phyloP scores from a whole-genome alignment of 495 filamentous ascomycete species.

The Neurospora sp. region DNA sequence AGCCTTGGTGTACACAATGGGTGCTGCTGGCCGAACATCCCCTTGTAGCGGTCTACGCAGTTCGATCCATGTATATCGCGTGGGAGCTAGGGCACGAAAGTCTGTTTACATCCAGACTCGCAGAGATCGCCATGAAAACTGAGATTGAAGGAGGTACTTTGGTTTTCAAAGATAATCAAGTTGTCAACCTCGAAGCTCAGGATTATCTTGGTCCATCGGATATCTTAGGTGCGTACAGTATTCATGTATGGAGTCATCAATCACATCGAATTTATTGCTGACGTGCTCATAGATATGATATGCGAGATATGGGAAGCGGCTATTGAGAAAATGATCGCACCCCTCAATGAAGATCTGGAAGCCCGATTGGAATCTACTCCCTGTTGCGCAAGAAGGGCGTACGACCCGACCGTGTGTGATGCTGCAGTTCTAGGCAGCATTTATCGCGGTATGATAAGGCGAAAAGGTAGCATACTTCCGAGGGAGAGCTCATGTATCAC shows the following conservation, averaged over 20 bases:
- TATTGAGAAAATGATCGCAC: not conserved
- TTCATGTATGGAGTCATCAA: not conserved
- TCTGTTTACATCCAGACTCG: not conserved
- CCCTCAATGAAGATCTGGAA: not conserved
- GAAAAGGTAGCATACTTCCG: not conserved
- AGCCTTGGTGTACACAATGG: not conserved
- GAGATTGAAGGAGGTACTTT: not conserved
- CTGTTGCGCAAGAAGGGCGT: not conserved
- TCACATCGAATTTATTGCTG: not conserved
- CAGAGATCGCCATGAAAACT: not conserved
- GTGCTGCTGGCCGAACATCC: not conserved
- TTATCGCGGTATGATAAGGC: not conserved
- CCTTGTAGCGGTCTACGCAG: rapidly evolving
- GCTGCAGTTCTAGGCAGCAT: not conserved
- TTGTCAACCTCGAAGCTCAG: not conserved
- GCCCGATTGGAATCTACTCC: not conserved
- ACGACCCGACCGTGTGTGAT: not conserved
- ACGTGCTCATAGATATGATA: not conserved
- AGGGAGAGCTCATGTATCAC: not conserved
- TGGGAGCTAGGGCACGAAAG: not conserved
- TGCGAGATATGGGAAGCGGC: not conserved
- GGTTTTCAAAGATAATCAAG: not conserved
- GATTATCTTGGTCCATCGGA: not conserved
- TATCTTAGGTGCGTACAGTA: not conserved
- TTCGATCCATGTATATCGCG: not conserved